Evolutionary conservation across 352 stramenopile species (phyloP).

Genomic region (Globisporangium takayamanum): DNA sequence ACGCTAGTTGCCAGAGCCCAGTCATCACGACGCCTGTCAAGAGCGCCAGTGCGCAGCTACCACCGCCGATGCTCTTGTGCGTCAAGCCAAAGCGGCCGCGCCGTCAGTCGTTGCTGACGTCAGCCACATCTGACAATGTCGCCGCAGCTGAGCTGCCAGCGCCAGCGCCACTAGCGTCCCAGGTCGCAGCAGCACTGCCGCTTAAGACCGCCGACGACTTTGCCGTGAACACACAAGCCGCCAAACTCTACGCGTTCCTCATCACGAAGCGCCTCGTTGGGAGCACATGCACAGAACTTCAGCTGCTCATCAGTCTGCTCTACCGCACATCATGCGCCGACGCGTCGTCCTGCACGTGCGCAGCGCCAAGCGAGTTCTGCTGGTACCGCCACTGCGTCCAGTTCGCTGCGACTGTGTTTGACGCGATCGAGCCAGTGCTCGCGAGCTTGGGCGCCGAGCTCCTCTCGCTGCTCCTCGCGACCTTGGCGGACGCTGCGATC

Average conservation of each 20-base stretch:
- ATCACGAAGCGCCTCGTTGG: constrained; percentile 38
- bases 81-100: constrained; percentile 16
- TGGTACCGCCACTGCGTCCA: constrained; percentile 23
- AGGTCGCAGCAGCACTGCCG: background rate
- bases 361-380: constrained; percentile 35
- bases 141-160: constrained; percentile 4
- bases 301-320: constrained; percentile 32
- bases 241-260: constrained; percentile 46
- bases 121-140: background rate
- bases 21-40: constrained; percentile 9
- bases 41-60: constrained; percentile 1
- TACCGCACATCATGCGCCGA: constrained; percentile 22
- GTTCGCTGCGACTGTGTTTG: constrained; percentile 35
- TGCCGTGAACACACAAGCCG: constrained; percentile 29
- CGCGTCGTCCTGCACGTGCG: background rate
- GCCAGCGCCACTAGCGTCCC: constrained; percentile 1
- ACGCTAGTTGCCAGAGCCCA: constrained; percentile 7
- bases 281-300: constrained; percentile 37
- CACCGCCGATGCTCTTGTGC: constrained; percentile 5
- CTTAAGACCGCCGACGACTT: constrained; percentile 4
- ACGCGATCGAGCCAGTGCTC: constrained; percentile 30
- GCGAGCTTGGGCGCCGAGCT: constrained; percentile 25
- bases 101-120: constrained; percentile 5
- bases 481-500: constrained; percentile 19
- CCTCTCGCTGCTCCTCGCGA: constrained; percentile 21